phyloP scores from a whole-genome alignment of 768 basidiomycete genomes.

The Amanita rimosa region DNA sequence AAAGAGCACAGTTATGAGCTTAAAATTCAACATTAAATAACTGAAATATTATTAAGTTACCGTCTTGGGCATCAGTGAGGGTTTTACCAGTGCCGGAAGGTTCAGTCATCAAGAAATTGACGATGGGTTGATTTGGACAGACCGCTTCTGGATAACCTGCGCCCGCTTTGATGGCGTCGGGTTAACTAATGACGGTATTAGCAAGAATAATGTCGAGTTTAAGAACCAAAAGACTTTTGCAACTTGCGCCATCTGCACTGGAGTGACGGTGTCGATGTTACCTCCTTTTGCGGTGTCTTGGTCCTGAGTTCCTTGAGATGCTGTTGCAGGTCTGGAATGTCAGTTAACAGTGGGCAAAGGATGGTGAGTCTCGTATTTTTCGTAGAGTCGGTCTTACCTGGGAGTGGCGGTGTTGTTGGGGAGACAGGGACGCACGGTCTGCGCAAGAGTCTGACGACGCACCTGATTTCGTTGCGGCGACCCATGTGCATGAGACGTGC shows the following conservation, averaged over 20 bases:
- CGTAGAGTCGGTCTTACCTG: too few species aligned
- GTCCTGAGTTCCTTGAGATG: constrained; percentile 63
- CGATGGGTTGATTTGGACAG: constrained; percentile 83
- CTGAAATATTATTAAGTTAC: constrained; percentile 30
- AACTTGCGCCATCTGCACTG: constrained; percentile 90
- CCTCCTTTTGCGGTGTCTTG: constrained; percentile 49
- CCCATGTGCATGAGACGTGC: too few species aligned
- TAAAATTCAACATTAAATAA: constrained; percentile 4
- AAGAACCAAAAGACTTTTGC: constrained; percentile 84
- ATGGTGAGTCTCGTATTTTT: too few species aligned
- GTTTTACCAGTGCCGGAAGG: constrained; percentile 91
- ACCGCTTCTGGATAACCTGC: constrained; percentile 90
- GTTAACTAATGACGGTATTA: constrained; percentile 77
- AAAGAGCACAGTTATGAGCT: constrained; percentile 85
- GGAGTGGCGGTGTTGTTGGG: too few species aligned
- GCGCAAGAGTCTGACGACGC: constrained; percentile 72
- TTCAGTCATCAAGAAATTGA: constrained; percentile 89
- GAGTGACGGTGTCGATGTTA: constrained; percentile 61
- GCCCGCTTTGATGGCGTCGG: constrained; percentile 84
- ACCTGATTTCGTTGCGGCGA: constrained; percentile 66
- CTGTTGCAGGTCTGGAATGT: constrained; percentile 76
- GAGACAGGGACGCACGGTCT: constrained; percentile 13
- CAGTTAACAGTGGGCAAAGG: too few species aligned
- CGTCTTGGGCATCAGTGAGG: constrained; percentile 78
- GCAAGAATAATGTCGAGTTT: constrained; percentile 79